Percentiles rank a stretch among this genome's conserved stretches.
phyloP scores from a whole-genome alignment of 768 basidiomycete species.

The Amanita pallidorosea region DNA sequence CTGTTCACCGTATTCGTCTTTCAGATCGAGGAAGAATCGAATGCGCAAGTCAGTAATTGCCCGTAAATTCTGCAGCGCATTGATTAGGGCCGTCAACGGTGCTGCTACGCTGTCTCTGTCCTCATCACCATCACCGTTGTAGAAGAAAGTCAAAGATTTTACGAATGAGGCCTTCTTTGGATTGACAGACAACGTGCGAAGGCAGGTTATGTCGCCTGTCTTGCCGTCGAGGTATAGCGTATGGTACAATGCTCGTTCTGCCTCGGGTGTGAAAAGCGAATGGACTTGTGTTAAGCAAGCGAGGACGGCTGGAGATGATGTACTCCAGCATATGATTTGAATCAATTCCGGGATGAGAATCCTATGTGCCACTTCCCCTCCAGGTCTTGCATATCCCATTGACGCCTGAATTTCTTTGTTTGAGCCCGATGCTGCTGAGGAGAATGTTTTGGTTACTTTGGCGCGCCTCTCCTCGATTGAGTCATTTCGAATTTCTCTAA shows the following conservation, averaged over 20 bases:
- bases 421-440: no score
- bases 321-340: neutral
- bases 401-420: neutral
- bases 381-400: neutral
- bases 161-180: neutral
- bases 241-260: neutral
- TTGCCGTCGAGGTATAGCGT: neutral
- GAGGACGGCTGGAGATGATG: neutral
- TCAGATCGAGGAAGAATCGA: neutral
- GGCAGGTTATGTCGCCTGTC: neutral
- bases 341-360: neutral
- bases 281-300: neutral
- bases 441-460: no score
- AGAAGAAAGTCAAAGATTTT: neutral
- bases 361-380: neutral
- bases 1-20: neutral
- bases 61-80: neutral
- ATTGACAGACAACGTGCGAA: neutral
- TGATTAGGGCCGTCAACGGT: neutral
- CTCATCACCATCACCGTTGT: neutral
- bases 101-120: neutral
- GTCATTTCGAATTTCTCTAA: no score
- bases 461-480: no score
- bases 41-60: neutral
- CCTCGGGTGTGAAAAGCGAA: neutral